Conservation (phyloP, 352 stramenopile genomes). For the Phytophthora tubulina region DNA sequence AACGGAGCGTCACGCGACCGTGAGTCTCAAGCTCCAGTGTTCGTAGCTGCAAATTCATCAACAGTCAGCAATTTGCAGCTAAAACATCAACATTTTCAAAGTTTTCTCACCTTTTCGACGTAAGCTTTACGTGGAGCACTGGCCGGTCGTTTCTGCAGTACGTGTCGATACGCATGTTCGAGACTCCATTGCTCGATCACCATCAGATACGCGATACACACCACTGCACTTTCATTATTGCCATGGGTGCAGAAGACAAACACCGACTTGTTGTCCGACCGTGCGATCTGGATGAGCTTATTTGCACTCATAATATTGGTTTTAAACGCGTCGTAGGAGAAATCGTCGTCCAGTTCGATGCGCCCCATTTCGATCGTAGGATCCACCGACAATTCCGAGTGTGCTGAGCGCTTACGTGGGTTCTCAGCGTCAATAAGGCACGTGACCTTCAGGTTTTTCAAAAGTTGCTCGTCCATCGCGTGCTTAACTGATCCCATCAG, state of each 20-base stretch:
- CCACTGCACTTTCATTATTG: slow-evolving; percentile 75
- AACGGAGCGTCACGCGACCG: slow-evolving; percentile 68
- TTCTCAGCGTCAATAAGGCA: slow-evolving; percentile 74
- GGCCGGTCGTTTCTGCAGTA: slow-evolving; percentile 65
- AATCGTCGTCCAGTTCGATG: slow-evolving; percentile 74
- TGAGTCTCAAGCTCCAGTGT: slow-evolving; percentile 66
- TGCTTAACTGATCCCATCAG: slow-evolving; percentile 73
- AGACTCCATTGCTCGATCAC: slow-evolving; percentile 66
- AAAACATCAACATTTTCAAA: not conserved
- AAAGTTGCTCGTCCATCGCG: slow-evolving; percentile 57
- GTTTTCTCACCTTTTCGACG: slow-evolving; percentile 62
- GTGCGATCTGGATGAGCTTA: slow-evolving; percentile 54
- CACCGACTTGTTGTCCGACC: slow-evolving; percentile 53
- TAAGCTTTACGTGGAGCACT: slow-evolving; percentile 72
- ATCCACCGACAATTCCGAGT: slow-evolving; percentile 30
- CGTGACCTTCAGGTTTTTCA: slow-evolving; percentile 63
- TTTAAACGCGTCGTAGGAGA: slow-evolving; percentile 70
- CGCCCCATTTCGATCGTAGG: slow-evolving; percentile 44
- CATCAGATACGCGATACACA: slow-evolving; percentile 77
- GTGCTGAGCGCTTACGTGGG: slow-evolving; percentile 55
- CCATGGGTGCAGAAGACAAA: slow-evolving; percentile 81
- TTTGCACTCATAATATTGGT: slow-evolving; percentile 51
- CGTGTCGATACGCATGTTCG: slow-evolving; percentile 68
- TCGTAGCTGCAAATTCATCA: slow-evolving; percentile 43
- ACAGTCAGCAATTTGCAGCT: not conserved